Evolutionary conservation across 208 protist genomes (phyloP), one percentile per base, ranked within the genome.

Genomic region (Acanthamoeba castellanii): DNA sequence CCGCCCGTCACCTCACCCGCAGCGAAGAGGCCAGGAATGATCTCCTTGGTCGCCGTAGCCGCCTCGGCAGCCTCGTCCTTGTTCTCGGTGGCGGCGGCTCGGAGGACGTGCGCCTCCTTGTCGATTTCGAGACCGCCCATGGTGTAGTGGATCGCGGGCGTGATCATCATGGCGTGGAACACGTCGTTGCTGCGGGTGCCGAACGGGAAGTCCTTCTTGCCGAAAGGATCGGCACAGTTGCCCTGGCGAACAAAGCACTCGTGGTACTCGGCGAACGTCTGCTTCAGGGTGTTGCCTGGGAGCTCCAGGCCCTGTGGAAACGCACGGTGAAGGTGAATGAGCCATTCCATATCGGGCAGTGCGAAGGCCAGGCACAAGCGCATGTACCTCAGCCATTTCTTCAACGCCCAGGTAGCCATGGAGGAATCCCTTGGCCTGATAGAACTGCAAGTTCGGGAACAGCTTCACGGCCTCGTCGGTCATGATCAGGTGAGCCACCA

Each of bases 1-100:
- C 99, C 99, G 32, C 98, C 98, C 27, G 99, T 99, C 37, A 99
- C 98, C 97, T 99, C 99, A 82, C 99, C 99, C 0, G 99, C 99
- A 72, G 98, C 99, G 96, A 98, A 99, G 64, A 99, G 97, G 25
- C 98, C 98, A 13, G 93, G 95, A 64, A 99, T 98, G 52, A 96
- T 81, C 66, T 88, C 64, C 52, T 57, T 72, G 30, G 14, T 42
- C 45, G 45, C 20, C 87, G 68, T 5, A 13, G 9, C 27, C 30
- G 27, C 8, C 25, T 94, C 45, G 22, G 34, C 27, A 32, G 25
- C 25, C 47, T 68, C 93, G 20, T n/a, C 68, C 20, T 30, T 20
- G 74, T 45, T 42, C 25, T 8, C 45, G 74, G 8, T 37, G 27
- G 8, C 8, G 61, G 30, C 52, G 50, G 37, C 59, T 37, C 96